Evolutionary conservation across 2,329 filamentous ascomycete species (phyloP).

Genomic region (Sarocladiaceae sp.): DNA sequence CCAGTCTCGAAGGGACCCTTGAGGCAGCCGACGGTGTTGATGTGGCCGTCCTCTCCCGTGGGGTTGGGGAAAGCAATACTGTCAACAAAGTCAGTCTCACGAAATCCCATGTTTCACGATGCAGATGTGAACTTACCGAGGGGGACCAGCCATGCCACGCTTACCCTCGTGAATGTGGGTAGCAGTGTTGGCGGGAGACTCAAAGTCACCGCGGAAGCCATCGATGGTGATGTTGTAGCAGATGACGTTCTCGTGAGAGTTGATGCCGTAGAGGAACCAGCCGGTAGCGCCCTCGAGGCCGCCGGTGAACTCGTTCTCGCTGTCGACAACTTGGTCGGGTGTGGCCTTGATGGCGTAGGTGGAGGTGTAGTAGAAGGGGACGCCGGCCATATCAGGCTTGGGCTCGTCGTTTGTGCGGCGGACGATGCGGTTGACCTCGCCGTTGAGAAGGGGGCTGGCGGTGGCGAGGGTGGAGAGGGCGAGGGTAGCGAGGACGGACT

Average conservation of each 20-base stretch:
- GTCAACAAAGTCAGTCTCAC: background rate
- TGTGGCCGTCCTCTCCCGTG: constrained; percentile 24
- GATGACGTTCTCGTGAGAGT: constrained; percentile 35
- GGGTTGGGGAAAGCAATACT: constrained; percentile 45
- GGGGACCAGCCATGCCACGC: constrained; percentile 40
- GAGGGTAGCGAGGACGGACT: constrained; percentile 15
- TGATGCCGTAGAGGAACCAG: constrained; percentile 47
- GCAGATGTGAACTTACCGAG: constrained; percentile 25
- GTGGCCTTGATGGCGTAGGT: constrained; percentile 40
- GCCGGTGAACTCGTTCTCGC: constrained; percentile 28
- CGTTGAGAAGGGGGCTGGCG: constrained; percentile 17
- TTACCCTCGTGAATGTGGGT: constrained; percentile 49
- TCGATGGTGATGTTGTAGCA: constrained; percentile 46
- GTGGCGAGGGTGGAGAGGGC: constrained; percentile 17
- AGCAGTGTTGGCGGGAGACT: constrained; percentile 42
- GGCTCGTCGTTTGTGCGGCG: background rate
- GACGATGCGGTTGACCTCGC: constrained; percentile 11
- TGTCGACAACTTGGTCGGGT: constrained; percentile 43
- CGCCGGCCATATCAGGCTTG: constrained; percentile 1
- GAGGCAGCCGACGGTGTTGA: constrained; percentile 35
- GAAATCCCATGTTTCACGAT: background rate
- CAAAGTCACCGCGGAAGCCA: constrained; percentile 42
- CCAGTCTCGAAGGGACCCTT: constrained; percentile 29
- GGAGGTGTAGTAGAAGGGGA: constrained; percentile 38
- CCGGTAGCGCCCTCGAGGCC: constrained; percentile 39